Evolutionary conservation across 1,284 basidiomycete species (phyloP).

Genomic region (Cryptococcus floricola): DNA sequence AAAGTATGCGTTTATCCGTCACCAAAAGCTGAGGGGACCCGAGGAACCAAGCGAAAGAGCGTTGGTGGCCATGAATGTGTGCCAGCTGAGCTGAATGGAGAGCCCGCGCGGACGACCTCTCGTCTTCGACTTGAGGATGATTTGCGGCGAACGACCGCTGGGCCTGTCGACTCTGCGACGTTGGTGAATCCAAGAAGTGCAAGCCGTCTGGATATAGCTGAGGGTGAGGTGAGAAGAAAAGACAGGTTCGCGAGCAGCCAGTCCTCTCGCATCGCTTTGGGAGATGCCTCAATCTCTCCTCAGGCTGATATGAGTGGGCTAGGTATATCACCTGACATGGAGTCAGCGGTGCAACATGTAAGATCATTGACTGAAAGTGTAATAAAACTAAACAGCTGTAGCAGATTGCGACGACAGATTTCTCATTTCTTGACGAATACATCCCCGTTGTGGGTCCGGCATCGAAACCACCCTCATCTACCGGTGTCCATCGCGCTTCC

Average conservation of each 20-base stretch:
- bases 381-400: neutral
- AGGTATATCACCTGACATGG: slow-evolving; percentile 1
- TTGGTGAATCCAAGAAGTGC: too few relatives aligned
- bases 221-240: neutral
- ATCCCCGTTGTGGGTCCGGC: slow-evolving; percentile 14
- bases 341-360: neutral
- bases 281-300: slow-evolving; percentile 2
- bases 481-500: slow-evolving; percentile 1
- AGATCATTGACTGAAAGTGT: neutral
- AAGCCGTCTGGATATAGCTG: too few relatives aligned
- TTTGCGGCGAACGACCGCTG: neutral
- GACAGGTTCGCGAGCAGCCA: neutral
- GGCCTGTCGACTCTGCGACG: too few relatives aligned
- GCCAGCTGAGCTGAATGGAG: neutral
- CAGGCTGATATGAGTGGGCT: slow-evolving; percentile 3
- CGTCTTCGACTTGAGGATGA: neutral
- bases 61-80: neutral
- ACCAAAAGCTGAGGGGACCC: slow-evolving; percentile 4
- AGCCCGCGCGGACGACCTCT: neutral
- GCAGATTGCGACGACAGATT: slow-evolving; percentile 10
- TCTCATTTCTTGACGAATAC: slow-evolving; percentile 19
- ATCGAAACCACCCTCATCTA: neutral
- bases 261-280: neutral
- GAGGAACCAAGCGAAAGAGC: slow-evolving; percentile 4
- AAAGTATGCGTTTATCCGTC: slow-evolving; percentile 20